A percentile compares a stretch with the other conserved stretches of the same genome.
These are phyloP conservation scores for Dendrobium chrysotoxum DNA, from an alignment of 106 monocot genomes.

Conservation along the genomic window DNA sequence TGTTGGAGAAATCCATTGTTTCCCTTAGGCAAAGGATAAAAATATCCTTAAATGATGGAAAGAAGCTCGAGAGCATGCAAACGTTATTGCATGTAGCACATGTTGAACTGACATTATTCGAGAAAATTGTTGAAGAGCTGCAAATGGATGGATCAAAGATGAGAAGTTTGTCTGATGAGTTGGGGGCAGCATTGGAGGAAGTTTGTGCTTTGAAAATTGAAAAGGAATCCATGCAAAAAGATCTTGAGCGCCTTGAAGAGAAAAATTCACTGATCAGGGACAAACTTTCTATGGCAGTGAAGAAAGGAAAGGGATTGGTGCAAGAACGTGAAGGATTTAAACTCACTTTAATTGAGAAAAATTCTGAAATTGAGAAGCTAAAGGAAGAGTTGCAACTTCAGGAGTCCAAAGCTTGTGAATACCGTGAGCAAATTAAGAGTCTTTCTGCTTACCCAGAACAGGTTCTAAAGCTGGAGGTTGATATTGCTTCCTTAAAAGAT, in stretches of 20 bases:
- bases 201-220: slow-evolving; percentile 49
- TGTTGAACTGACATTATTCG: slow-evolving; percentile 41
- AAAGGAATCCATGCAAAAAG: slow-evolving; percentile 49
- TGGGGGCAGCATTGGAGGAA: slow-evolving; percentile 31
- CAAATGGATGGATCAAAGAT: slow-evolving; percentile 34
- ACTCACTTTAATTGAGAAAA: slow-evolving; percentile 63
- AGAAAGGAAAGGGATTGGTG: slow-evolving; percentile 91
- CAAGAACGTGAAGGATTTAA: slow-evolving; percentile 84
- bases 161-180: slow-evolving; percentile 31
- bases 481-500: slow-evolving; percentile 44
- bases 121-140: slow-evolving; percentile 63
- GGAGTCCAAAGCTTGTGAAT: slow-evolving; percentile 42
- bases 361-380: slow-evolving; percentile 62
- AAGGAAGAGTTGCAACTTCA: slow-evolving; percentile 47
- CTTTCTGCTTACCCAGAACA: slow-evolving; percentile 37
- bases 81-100: slow-evolving; percentile 38
- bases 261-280: slow-evolving; percentile 63
- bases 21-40: slow-evolving; percentile 34
- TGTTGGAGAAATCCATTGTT: slow-evolving; percentile 38
- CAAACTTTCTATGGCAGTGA: slow-evolving; percentile 86
- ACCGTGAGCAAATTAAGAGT: slow-evolving; percentile 39
- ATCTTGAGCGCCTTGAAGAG: slow-evolving; percentile 69
- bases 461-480: slow-evolving; percentile 44
- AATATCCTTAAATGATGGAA: slow-evolving; percentile 13
- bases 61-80: slow-evolving; percentile 54